These are phyloP conservation scores for Erysimum cheiri DNA, from an alignment of 441 rosid genomes.

Conservation along the genomic window DNA sequence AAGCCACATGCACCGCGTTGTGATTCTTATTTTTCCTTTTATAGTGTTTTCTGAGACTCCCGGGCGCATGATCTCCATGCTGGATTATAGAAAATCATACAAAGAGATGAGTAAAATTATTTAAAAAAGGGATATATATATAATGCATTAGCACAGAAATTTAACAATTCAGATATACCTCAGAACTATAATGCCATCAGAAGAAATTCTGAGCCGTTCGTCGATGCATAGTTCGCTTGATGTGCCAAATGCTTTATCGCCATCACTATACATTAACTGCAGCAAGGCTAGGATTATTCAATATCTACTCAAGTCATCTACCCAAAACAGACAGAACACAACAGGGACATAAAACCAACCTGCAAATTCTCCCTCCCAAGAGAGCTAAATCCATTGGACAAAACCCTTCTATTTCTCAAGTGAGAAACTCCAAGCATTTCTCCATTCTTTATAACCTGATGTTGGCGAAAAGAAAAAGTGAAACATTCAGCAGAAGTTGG, in stretches of 20 bases:
- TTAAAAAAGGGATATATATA: background rate
- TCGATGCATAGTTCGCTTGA: conserved; percentile 91
- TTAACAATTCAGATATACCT: conserved; percentile 55
- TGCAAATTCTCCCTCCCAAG: conserved; percentile 96
- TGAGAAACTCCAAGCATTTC: conserved; percentile 99
- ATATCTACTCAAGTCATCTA: conserved; percentile 36
- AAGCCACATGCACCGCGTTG: conserved; percentile 97
- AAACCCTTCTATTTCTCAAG: conserved; percentile 89
- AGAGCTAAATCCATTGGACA: conserved; percentile 88
- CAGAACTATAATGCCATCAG: conserved; percentile 93
- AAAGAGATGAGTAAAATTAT: conserved; percentile 32
- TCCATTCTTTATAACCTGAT: conserved; percentile 95
- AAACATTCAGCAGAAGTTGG: conserved; percentile 4
- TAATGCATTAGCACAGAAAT: background rate
- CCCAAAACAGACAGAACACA: background rate
- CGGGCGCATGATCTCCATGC: conserved; percentile 94
- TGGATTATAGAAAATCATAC: conserved; percentile 45
- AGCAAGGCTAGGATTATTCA: conserved; percentile 42
- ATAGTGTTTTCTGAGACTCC: conserved; percentile 55
- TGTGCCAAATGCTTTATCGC: conserved; percentile 97
- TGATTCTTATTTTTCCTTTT: conserved; percentile 91
- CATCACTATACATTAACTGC: conserved; percentile 97
- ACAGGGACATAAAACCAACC: conserved; percentile 51
- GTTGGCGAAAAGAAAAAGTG: conserved; percentile 29
- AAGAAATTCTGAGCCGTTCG: conserved; percentile 89